phyloP scores from a whole-genome alignment of 2,329 filamentous ascomycete genomes.

The Colletotrichum camelliae region DNA sequence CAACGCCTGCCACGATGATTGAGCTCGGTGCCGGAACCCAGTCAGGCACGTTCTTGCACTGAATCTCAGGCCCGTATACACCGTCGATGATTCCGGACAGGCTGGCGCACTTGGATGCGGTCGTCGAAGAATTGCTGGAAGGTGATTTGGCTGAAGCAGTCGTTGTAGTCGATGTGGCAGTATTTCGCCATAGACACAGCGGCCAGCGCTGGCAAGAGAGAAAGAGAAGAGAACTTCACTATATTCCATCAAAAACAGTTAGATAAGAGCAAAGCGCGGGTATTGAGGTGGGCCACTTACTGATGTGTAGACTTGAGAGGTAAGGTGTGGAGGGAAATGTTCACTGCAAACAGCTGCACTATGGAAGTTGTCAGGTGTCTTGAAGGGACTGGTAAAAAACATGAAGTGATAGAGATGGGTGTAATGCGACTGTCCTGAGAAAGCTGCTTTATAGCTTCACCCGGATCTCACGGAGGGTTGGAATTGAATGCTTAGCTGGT shows the following conservation, averaged over 20 bases:
- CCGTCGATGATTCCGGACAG: not conserved
- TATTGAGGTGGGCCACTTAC: not conserved
- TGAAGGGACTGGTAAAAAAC: not conserved
- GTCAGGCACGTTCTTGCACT: not conserved
- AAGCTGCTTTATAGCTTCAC: not conserved
- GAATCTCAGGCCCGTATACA: not conserved
- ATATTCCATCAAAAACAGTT: not conserved
- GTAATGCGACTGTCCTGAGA: not conserved
- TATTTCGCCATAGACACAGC: not conserved
- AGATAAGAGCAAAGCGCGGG: not conserved
- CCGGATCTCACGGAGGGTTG: not conserved
- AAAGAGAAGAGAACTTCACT: not conserved
- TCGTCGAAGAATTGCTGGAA: not conserved
- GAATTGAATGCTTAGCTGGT: not conserved
- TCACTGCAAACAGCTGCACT: not conserved
- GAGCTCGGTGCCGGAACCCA: not conserved
- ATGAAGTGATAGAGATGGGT: not conserved
- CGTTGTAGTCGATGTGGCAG: not conserved
- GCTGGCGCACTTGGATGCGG: not conserved
- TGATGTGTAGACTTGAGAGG: not conserved
- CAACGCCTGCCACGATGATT: not conserved
- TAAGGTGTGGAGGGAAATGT: not conserved
- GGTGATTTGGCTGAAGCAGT: not conserved
- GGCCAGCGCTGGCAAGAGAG: not conserved
- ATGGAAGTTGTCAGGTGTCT: not conserved